phyloP scores from a whole-genome alignment of 225 moss, liverwort and hornwort genomes.

The Neckera pumila region DNA sequence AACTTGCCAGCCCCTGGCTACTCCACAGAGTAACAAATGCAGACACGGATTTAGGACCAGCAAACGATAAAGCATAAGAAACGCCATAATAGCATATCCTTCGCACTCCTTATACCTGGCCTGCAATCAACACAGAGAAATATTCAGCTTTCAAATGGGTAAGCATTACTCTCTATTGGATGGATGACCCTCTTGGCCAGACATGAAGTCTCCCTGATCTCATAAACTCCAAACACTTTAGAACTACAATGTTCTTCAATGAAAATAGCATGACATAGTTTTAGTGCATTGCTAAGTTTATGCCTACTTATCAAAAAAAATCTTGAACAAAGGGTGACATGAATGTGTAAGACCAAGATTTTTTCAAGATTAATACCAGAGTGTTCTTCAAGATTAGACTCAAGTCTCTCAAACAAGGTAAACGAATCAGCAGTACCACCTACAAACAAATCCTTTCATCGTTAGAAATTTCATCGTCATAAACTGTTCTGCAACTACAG shows the following conservation, averaged over 20 bases:
- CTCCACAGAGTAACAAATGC: conserved; percentile 7
- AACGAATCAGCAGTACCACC: conserved; percentile 95
- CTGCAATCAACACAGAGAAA: conserved; percentile 38
- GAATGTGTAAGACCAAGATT: not conserved
- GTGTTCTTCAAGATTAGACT: conserved; percentile 91
- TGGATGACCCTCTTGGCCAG: not conserved
- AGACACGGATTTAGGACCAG: conserved; percentile 1
- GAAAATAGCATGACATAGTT: not conserved
- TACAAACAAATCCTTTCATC: conserved; percentile 6
- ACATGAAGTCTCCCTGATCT: not conserved
- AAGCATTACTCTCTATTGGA: not conserved
- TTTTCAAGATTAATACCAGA: conserved; percentile 41
- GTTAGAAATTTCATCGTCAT: not conserved
- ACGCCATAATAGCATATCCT: not conserved
- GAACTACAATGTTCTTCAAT: not conserved
- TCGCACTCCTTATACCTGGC: conserved; percentile 55
- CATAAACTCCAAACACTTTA: not conserved
- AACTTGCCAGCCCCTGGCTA: not conserved
- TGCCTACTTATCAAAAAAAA: not conserved
- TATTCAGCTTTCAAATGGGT: not conserved
- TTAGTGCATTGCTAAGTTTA: not conserved
- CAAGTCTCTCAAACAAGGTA: conserved; percentile 85
- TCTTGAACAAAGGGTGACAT: not conserved
- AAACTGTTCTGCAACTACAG: not conserved
- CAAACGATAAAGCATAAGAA: not conserved